Evolutionary conservation across 176 grass and related monocot genomes (phyloP).

Genomic region (Eleusine indica): DNA sequence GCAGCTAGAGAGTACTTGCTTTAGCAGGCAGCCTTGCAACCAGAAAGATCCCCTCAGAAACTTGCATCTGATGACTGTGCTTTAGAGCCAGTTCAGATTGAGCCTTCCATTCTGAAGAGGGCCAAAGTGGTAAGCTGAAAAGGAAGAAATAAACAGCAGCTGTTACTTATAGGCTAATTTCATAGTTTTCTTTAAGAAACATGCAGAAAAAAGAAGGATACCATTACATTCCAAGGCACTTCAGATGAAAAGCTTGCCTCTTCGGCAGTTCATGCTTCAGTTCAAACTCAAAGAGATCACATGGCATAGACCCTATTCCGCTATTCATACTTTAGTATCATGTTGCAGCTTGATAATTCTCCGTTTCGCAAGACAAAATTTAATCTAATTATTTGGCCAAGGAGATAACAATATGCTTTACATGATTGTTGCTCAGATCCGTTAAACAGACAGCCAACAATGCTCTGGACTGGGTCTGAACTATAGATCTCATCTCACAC

Average conservation of each 20-base stretch:
- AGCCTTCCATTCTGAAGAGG: constrained; percentile 10
- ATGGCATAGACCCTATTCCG: constrained; percentile 38
- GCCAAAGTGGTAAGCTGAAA: constrained; percentile 32
- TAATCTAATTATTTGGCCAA: constrained; percentile 37
- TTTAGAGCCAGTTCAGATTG: constrained; percentile 8
- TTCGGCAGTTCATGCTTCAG: constrained; percentile 24
- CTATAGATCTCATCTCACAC: constrained; percentile 2
- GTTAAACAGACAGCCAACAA: background rate
- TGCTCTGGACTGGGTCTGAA: constrained; percentile 3
- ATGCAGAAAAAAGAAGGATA: constrained; percentile 39
- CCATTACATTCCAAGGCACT: constrained; percentile 48
- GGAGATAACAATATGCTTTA: constrained; percentile 25
- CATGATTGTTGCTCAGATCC: constrained; percentile 17
- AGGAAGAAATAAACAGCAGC: background rate
- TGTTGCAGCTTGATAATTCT: constrained; percentile 28
- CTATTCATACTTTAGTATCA: constrained; percentile 37
- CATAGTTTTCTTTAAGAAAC: constrained; percentile 27
- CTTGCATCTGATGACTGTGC: constrained; percentile 28
- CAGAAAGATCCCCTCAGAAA: constrained; percentile 1
- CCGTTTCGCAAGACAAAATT: constrained; percentile 25
- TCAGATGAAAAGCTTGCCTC: constrained; percentile 41
- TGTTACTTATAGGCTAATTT: constrained; percentile 43
- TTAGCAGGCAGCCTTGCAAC: constrained; percentile 31
- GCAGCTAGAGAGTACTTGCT: constrained; percentile 32
- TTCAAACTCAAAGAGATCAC: constrained; percentile 39